Conservation (phyloP, 139 green algal genomes). For the Chlamydomonas sp. region DNA sequence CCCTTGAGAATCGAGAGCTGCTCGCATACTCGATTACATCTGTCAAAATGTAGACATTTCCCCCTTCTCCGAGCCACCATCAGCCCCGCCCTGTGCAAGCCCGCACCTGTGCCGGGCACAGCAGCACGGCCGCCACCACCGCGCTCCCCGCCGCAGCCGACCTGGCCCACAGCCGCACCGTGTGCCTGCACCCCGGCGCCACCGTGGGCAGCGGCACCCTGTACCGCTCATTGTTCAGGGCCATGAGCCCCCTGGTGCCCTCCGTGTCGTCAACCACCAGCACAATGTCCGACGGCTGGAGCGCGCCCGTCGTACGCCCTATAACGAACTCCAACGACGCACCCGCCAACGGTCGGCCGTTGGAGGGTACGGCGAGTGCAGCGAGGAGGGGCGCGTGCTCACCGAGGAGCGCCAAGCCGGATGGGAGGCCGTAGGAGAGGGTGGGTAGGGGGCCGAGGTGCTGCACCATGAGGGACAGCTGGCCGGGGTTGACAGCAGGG, state of each 20-base stretch:
- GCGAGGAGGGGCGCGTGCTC: conserved; percentile 34
- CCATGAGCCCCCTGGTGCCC: conserved; percentile 19
- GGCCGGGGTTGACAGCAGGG: conserved; percentile 28
- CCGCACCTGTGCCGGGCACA: conserved; percentile 46
- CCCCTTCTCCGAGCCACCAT: no score
- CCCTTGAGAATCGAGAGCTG: no score
- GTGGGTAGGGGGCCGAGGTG: conserved; percentile 50
- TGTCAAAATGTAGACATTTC: no score
- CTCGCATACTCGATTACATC: no score
- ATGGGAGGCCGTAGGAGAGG: conserved; percentile 37
- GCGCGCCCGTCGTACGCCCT: conserved; percentile 3
- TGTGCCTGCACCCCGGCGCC: conserved; percentile 5
- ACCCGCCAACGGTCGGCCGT: conserved; percentile 4
- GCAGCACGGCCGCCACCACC: conserved; percentile 41
- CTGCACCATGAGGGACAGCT: conserved; percentile 17
- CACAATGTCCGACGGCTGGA: conserved; percentile 32
- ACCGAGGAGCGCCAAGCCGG: conserved; percentile 24
- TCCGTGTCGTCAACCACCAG: conserved; percentile 37
- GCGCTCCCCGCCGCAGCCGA: conserved; percentile 19
- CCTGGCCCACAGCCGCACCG: conserved; percentile 48
- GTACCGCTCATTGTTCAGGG: conserved; percentile 29
- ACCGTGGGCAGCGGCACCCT: conserved; percentile 39
- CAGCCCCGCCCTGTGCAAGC: neutral
- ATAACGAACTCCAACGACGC: conserved; percentile 38
- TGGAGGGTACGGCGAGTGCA: conserved; percentile 9